Evolutionary conservation across 495 filamentous ascomycete species (phyloP).

Genomic region (Neohortaea acidophila): DNA sequence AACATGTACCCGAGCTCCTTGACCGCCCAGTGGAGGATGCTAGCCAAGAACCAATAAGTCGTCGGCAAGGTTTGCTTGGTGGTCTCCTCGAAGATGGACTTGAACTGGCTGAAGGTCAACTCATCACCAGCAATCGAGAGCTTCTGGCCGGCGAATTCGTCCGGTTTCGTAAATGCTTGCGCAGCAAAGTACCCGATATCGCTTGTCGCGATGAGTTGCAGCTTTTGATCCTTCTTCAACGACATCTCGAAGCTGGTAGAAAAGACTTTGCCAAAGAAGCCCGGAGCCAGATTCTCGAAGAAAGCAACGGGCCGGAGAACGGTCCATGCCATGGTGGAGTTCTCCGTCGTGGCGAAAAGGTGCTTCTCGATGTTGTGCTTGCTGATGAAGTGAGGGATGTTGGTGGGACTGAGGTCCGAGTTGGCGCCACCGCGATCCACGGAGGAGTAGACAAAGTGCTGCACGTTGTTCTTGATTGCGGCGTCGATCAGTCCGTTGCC

Average conservation of each 20-base stretch:
- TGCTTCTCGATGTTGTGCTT: conserved; percentile 17
- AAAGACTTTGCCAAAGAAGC: conserved; percentile 19
- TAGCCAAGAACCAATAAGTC: conserved; percentile 11
- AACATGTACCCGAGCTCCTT: conserved; percentile 17
- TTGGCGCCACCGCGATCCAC: conserved; percentile 17
- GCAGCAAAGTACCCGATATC: conserved; percentile 30
- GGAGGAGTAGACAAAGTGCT: conserved; percentile 18
- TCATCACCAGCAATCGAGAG: conserved; percentile 17
- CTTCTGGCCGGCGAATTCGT: conserved; percentile 11
- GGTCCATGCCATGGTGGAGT: conserved; percentile 13
- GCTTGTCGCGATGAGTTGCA: conserved; percentile 21
- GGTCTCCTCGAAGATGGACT: conserved; percentile 13
- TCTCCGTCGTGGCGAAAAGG: conserved; percentile 2
- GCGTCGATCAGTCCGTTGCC: conserved; percentile 15
- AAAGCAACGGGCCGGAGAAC: conserved; percentile 31
- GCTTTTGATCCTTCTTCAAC: conserved; percentile 10
- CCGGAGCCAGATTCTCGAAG: conserved; percentile 29
- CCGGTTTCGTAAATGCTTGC: conserved; percentile 19
- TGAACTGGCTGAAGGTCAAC: conserved; percentile 9
- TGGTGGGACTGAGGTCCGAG: conserved; percentile 12
- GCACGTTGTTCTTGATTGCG: conserved; percentile 12
- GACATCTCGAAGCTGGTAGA: conserved; percentile 16
- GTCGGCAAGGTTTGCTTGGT: conserved; percentile 12
- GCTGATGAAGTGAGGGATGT: conserved; percentile 14
- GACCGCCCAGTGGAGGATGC: conserved; percentile 7